phyloP scores from a whole-genome alignment of 2,329 filamentous ascomycete genomes.

The Clathrospora elynae region DNA sequence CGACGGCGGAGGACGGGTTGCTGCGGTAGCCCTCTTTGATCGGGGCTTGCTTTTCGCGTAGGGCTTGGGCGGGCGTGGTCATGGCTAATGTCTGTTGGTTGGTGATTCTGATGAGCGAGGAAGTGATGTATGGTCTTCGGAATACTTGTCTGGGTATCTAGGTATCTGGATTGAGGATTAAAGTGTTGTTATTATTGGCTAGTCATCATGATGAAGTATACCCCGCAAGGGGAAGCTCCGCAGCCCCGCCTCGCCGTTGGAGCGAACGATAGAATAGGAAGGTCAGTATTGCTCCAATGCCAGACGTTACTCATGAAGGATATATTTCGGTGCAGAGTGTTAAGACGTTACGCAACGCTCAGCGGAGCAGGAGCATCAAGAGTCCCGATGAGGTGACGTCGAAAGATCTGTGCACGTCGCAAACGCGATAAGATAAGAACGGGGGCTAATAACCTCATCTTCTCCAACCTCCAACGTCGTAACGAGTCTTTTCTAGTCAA shows the following conservation, averaged over 20 bases:
- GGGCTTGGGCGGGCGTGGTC: conserved; percentile 41
- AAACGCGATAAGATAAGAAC: no score
- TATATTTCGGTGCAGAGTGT: no score
- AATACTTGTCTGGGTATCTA: background rate
- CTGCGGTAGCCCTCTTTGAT: conserved; percentile 54
- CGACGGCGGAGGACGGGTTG: conserved; percentile 52
- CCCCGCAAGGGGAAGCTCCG: conserved; percentile 30
- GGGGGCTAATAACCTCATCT: no score
- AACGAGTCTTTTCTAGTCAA: no score
- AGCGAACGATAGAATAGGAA: conserved; percentile 20
- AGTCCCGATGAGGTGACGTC: no score
- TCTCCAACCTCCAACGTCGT: no score
- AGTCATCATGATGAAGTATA: conserved; percentile 12
- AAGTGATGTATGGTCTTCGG: background rate
- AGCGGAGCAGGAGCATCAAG: no score
- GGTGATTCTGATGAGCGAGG: background rate
- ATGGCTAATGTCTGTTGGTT: background rate
- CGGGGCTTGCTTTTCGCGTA: conserved; percentile 56
- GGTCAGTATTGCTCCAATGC: no score
- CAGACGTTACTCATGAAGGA: no score
- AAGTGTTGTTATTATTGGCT: background rate
- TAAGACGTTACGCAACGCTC: no score
- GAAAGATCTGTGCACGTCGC: no score
- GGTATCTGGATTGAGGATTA: background rate
- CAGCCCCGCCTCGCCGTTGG: conserved; percentile 27